phyloP scores from a whole-genome alignment of 495 filamentous ascomycete species.

The Trichoderma virens region DNA sequence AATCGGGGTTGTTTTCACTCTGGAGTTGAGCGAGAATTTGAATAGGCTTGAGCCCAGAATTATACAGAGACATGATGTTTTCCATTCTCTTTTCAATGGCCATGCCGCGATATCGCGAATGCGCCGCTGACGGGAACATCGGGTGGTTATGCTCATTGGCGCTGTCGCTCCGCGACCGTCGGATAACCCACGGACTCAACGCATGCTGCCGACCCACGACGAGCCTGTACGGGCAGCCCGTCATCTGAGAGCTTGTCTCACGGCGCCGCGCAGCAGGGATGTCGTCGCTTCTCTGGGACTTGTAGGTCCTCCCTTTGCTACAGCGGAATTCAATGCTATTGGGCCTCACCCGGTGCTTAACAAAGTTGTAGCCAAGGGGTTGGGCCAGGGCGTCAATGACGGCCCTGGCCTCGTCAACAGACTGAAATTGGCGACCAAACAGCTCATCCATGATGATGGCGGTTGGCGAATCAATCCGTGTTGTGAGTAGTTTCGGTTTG shows the following conservation, averaged over 20 bases:
- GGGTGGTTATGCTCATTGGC: not conserved
- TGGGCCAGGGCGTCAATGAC: not conserved
- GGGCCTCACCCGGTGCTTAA: not conserved
- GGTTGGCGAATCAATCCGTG: not conserved
- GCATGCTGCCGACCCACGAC: not conserved
- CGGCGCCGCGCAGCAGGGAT: not conserved
- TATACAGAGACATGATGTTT: not conserved
- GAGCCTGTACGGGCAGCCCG: not conserved
- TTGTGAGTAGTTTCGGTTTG: not conserved
- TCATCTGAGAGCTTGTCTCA: not conserved
- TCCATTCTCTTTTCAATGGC: not conserved
- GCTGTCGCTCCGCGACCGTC: not conserved
- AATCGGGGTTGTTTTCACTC: not conserved
- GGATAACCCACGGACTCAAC: not conserved
- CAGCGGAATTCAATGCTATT: not conserved
- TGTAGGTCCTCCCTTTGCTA: not conserved
- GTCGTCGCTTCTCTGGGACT: not conserved
- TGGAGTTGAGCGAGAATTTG: not conserved
- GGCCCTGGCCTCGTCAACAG: not conserved
- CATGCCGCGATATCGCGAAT: not conserved
- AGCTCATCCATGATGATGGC: not conserved
- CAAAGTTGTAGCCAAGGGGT: not conserved
- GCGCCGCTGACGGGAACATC: not conserved
- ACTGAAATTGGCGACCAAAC: not conserved
- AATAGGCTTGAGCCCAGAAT: not conserved